Evolutionary conservation across 768 basidiomycete genomes (phyloP), one percentile per base, ranked within the genome.

Genomic region (Trametes elegans): DNA sequence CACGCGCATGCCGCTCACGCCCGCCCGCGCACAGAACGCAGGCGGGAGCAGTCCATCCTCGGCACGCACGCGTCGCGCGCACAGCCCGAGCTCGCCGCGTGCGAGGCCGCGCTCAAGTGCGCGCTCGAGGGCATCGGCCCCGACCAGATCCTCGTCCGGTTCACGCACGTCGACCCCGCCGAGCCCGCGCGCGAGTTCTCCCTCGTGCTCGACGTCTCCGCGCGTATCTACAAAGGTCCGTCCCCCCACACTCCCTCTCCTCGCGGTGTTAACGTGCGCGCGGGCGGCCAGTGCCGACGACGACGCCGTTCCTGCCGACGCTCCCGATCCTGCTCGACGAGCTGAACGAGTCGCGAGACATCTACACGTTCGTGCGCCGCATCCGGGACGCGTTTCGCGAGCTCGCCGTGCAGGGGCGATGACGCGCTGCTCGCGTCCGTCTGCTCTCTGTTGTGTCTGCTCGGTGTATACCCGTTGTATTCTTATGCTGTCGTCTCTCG

Each of bases 61-160:
- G 76, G 73, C 24, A 67, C 73, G 3, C 79, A 84, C 64, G 81
- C 82, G 26, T 74, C 79, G 8, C 73, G 71, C 28, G 68, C 81
- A 11, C 68, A 73, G 2, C 80, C 81, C 2, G 87, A 90, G 60
- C 70, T 89, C 23, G 68, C 72, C 3, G 76, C 71, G 13, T 80
- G 80, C 59, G 84, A 90, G 71, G 74, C 74, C 7, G 70, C 74
- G 29, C 71, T 90, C 28, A 78, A 79, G 14, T 88, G 84, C 66
- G 70, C 76, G 14, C 78, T 94, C n/a, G 90, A 94, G 68, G 91
- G 91, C 34, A 79, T 94, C 36, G 83, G 84, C 62, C 76, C 74
- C 31, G 86, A 89, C 66, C 78, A 82, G 42, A 76, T 94, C 18
- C 77, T 93, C 41, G 73, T 94, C 50, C 83, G 85, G 5, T 93